Percentiles rank a stretch among this genome's conserved stretches.
These are phyloP conservation scores for Avicennia marina DNA, from an alignment of 257 asterid species.

Conservation along the genomic window DNA sequence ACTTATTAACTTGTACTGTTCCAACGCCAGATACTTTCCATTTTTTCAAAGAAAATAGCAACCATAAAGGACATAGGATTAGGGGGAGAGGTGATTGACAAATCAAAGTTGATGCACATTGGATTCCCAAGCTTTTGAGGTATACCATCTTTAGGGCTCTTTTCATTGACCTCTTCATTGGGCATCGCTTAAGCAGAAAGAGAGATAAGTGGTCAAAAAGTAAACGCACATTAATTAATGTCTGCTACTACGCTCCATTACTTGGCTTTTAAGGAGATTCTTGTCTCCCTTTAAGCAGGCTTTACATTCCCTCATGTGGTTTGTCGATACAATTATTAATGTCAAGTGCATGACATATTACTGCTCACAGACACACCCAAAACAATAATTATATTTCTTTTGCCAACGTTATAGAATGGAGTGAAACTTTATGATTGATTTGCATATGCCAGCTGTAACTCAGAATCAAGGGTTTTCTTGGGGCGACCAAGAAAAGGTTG, in stretches of 20 bases:
- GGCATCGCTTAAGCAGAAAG: slow-evolving; percentile 35
- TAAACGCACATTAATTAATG: slow-evolving; percentile 49
- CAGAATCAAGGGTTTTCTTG: too few species aligned
- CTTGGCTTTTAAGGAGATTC: slow-evolving; percentile 83
- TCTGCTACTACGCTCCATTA: slow-evolving; percentile 74
- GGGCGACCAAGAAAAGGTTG: too few species aligned
- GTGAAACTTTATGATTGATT: too few species aligned
- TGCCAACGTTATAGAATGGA: too few species aligned
- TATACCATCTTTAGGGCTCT: slow-evolving; percentile 25
- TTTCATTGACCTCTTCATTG: slow-evolving; percentile 53
- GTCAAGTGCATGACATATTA: slow-evolving; percentile 28
- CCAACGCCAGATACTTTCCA: background rate
- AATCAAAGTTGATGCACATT: slow-evolving; percentile 53
- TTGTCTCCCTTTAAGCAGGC: slow-evolving; percentile 69
- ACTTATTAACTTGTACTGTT: background rate
- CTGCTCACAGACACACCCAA: too few species aligned
- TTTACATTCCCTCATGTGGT: slow-evolving; percentile 47
- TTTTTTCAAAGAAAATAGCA: slow-evolving; percentile 10
- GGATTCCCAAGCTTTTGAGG: slow-evolving; percentile 67
- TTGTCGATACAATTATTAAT: slow-evolving; percentile 26
- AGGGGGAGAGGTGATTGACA: slow-evolving; percentile 13
- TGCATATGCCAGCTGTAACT: too few species aligned
- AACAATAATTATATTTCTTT: too few species aligned
- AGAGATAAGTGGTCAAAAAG: slow-evolving; percentile 62
- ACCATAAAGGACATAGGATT: slow-evolving; percentile 6